Base-by-base conservation (phyloP, 345 rosid genomes). In the Combretum micranthum region DNA sequence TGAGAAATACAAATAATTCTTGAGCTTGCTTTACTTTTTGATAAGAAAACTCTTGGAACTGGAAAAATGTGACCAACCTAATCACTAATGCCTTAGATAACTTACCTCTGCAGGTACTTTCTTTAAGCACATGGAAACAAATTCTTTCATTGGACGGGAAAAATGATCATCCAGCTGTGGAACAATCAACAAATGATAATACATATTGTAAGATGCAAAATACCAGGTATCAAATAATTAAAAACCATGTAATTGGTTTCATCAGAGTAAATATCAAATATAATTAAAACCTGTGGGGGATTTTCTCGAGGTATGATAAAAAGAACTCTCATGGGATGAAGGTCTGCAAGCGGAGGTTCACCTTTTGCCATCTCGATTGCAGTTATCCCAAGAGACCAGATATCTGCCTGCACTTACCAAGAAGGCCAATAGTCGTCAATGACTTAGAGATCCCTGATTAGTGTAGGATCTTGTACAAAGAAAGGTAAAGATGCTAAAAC, bases 301-400 rank as follows among this genome's bases (percentile, higher is more conserved):
- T 69, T 94, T 81, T 94, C 99, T 72, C 96, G 88, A 48, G 99
- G 99, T 73, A 94, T 94, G 65, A 94, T 94, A 61, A 94, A 94
- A 63, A 94, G 97, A 67, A 90, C 99, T 76, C 97, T 85, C 99
- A 94, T 90, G 51, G 99, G 99, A 69, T 87, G 99, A 70, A 94
- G 96, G 80, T 90, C 99, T 23, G 99, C 88, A 58, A 94, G 90
- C 44, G 99, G 99, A 69, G 99, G 99, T 76, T 94, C 99, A 74
- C 97, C 99, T 72, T 90, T 94, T 11, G 99, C 99, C 99, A 94
- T 90, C 80, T 94, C 99, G 52, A 94, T 94, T 44, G 88, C 84
- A 60, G 99, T 94, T 77, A 94, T 94, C 62, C 99, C 99, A 15
- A 94, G 75, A 64, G 99, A 94, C 99, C 97, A 94, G 42, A 94